Percentiles rank a stretch among this genome's conserved stretches.
Evolutionary conservation across 176 grass and related monocot species (phyloP).

Genomic region (Pontederia crassipes): DNA sequence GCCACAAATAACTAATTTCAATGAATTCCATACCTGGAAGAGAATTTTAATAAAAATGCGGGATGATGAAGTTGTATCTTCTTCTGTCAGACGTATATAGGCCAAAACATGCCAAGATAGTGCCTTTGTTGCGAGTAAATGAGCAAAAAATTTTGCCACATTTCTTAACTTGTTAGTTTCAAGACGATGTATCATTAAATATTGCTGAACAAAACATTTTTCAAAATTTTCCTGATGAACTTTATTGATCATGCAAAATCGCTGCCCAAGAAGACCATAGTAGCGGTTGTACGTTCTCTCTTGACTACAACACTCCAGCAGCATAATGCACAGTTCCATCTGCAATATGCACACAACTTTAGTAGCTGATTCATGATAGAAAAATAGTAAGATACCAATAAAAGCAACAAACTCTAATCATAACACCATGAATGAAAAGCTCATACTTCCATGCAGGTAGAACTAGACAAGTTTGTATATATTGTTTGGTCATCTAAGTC

Average conservation of each 20-base stretch:
- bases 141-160: conserved; percentile 94
- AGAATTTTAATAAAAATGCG: conserved; percentile 97
- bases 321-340: conserved; percentile 96
- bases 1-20: background rate
- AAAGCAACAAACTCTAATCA: background rate
- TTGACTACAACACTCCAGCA: conserved; percentile 94
- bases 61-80: conserved; percentile 90
- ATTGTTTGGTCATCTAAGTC: no score
- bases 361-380: background rate
- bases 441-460: no score
- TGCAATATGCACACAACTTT: conserved; percentile 21
- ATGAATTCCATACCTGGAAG: conserved; percentile 61
- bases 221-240: conserved; percentile 93
- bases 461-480: no score
- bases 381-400: background rate
- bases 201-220: conserved; percentile 86
- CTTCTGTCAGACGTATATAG: conserved; percentile 89
- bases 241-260: conserved; percentile 96
- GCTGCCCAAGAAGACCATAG: conserved; percentile 78
- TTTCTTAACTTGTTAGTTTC: conserved; percentile 93
- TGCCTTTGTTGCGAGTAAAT: conserved; percentile 76
- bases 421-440: no score
- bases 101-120: conserved; percentile 85
- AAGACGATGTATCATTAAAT: conserved; percentile 88
- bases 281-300: conserved; percentile 92